A percentile compares a stretch with the other conserved stretches of the same genome.
These are phyloP conservation scores for Fusarium aywerte DNA, from an alignment of 2,329 filamentous ascomycete species.

Conservation along the genomic window DNA sequence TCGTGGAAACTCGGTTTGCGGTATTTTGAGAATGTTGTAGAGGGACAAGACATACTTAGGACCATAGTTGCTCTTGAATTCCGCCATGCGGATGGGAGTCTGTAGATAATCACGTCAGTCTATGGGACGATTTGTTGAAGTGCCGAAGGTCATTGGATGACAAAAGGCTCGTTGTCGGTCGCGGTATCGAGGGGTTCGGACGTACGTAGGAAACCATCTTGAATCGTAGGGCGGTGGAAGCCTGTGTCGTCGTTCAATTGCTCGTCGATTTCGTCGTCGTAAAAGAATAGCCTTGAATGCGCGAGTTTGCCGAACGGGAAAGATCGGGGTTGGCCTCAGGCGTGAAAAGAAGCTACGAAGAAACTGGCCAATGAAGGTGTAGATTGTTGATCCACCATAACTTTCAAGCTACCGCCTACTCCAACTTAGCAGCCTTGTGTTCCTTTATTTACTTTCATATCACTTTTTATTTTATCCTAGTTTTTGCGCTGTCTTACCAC, in stretches of 20 bases:
- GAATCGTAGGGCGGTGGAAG: conserved; percentile 48
- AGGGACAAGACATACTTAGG: conserved; percentile 65
- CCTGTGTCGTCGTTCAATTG: conserved; percentile 53
- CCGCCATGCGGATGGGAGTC: conserved; percentile 59
- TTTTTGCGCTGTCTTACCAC: not conserved
- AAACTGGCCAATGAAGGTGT: conserved; percentile 21
- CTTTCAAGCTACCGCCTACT: conserved; percentile 33
- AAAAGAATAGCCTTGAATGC: conserved; percentile 45
- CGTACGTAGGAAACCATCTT: conserved; percentile 57
- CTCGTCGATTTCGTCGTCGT: conserved; percentile 48
- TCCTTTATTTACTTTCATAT: conserved; percentile 21
- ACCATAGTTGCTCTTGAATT: conserved; percentile 72
- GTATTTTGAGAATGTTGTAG: not conserved
- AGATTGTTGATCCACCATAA: conserved; percentile 21
- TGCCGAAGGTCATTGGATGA: conserved; percentile 21
- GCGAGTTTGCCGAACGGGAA: conserved; percentile 52
- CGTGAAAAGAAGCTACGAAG: conserved; percentile 30
- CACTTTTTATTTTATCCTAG: not conserved
- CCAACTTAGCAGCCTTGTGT: conserved; percentile 20
- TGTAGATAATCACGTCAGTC: conserved; percentile 52
- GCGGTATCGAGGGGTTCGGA: not conserved
- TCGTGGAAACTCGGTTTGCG: conserved; percentile 4
- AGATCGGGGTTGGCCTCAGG: conserved; percentile 52
- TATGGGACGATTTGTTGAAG: not conserved
- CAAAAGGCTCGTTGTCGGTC: not conserved